A percentile compares a stretch with the other conserved stretches of the same genome.
Evolutionary conservation across 805 yeast genomes (phyloP).

Genomic region (Hanseniaspora jakobsenii): DNA sequence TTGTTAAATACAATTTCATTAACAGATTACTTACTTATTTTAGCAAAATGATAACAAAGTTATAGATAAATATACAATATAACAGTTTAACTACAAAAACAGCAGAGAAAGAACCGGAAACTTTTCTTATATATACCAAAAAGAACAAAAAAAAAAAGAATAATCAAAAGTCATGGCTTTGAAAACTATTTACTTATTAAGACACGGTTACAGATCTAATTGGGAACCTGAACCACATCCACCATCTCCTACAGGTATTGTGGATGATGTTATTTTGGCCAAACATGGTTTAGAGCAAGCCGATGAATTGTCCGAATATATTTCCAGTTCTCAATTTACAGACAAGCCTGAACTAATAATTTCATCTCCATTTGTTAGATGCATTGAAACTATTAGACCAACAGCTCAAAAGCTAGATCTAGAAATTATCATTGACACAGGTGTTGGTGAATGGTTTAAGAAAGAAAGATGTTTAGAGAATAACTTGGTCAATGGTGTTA

Average conservation of each 20-base stretch:
- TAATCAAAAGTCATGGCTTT: conserved; percentile 31
- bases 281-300: conserved; percentile 85
- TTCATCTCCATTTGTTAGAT: conserved; percentile 78
- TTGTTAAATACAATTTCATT: no score
- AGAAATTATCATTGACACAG: conserved; percentile 59
- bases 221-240: conserved; percentile 68
- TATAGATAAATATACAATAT: no score
- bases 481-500: conserved; percentile 5
- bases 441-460: conserved; percentile 87
- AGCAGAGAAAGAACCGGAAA: no score
- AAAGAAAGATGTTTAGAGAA: conserved; percentile 41
- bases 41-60: no score
- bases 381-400: conserved; percentile 71
- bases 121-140: no score
- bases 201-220: conserved; percentile 86
- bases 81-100: background rate
- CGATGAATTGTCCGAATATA: conserved; percentile 53
- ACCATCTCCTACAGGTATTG: conserved; percentile 76
- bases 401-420: conserved; percentile 47
- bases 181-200: conserved; percentile 53
- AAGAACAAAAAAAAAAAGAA: background rate
- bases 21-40: no score
- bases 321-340: conserved; percentile 31
- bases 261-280: conserved; percentile 79
- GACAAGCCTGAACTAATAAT: conserved; percentile 55